These are phyloP conservation scores for Euphorbia pulcherrima DNA, from an alignment of 345 rosid genomes.

Conservation along the genomic window DNA sequence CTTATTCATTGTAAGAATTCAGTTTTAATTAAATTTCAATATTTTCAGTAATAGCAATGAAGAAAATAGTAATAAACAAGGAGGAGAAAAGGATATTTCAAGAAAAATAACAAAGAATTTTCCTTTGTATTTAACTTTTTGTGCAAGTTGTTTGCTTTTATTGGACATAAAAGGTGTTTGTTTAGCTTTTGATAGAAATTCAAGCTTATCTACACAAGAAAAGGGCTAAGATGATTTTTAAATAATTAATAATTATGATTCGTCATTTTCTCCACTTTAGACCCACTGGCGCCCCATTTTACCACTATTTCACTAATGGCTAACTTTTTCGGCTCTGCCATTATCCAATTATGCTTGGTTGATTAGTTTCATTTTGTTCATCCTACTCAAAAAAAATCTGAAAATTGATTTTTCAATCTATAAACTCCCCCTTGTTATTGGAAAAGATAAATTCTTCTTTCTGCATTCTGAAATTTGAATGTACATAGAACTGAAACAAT, in stretches of 20 bases:
- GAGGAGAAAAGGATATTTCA: neutral
- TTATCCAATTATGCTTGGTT: neutral
- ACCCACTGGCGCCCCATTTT: neutral
- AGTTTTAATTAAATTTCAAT: no score
- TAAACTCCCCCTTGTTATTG: neutral
- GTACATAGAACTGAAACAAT: neutral
- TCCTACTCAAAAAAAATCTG: neutral
- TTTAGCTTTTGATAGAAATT: constrained; percentile 11
- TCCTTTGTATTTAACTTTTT: constrained; percentile 13
- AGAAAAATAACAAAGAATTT: constrained; percentile 5
- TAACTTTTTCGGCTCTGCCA: constrained; percentile 5
- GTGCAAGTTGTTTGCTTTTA: constrained; percentile 27
- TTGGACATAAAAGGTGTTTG: constrained; percentile 18
- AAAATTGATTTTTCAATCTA: neutral
- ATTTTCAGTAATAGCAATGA: no score
- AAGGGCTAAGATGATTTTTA: constrained; percentile 1
- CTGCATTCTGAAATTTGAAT: neutral
- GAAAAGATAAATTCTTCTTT: neutral
- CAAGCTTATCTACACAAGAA: constrained; percentile 23
- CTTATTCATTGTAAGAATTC: no score
- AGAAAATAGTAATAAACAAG: no score
- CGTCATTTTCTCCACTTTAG: constrained; percentile 12
- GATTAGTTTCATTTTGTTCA: no score
- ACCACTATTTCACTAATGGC: neutral
- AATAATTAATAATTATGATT: neutral